These are phyloP conservation scores for Puccinia coronata DNA, from an alignment of 1,284 basidiomycete genomes.

Conservation along the genomic window DNA sequence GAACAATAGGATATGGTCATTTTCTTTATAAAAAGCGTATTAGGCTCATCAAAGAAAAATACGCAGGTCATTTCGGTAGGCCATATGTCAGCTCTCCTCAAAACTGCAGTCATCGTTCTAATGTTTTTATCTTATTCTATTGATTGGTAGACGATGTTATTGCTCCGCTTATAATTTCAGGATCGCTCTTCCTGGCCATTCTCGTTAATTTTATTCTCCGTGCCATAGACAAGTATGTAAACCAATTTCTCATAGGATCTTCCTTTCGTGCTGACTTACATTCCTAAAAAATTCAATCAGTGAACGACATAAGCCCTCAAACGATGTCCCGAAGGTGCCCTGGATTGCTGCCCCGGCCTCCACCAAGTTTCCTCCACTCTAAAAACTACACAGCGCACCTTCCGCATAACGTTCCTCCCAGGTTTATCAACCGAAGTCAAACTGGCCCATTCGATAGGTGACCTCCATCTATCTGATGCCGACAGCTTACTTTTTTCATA, in stretches of 20 bases:
- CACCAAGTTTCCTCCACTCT: constrained; percentile 7
- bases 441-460: background rate
- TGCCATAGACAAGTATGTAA: constrained; percentile 28
- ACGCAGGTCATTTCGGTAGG: constrained; percentile 42
- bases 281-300: no score
- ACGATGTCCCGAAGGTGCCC: constrained; percentile 25
- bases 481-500: background rate
- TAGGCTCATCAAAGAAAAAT: constrained; percentile 28
- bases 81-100: background rate
- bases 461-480: background rate
- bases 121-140: background rate
- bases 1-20: constrained; percentile 34
- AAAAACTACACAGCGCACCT: background rate
- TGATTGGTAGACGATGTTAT: constrained; percentile 25
- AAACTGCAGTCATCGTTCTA: no score
- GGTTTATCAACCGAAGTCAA: background rate
- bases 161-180: constrained; percentile 33
- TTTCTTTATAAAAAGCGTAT: constrained; percentile 39
- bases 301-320: constrained; percentile 15
- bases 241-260: background rate
- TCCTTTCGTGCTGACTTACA: background rate
- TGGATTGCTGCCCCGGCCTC: constrained; percentile 46
- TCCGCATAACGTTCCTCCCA: background rate
- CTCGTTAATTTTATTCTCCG: constrained; percentile 44
- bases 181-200: constrained; percentile 38